Percentiles rank a stretch among this genome's conserved stretches.
phyloP scores from a whole-genome alignment of 2,329 filamentous ascomycete species.

The Colletotrichum eleusines region DNA sequence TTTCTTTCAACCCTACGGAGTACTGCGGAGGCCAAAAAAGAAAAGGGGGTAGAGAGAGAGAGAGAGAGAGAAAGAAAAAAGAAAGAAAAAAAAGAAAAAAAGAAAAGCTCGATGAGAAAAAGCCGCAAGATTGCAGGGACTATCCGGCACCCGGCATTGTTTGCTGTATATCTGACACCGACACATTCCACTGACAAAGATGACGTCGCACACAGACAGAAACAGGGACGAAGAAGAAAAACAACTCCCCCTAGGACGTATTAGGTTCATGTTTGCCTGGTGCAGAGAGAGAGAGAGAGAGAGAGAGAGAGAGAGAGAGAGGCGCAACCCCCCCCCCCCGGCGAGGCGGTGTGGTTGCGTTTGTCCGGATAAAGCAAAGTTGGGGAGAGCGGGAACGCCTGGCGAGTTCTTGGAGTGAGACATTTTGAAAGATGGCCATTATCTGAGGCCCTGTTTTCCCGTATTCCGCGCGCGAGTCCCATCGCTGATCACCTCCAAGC shows the following conservation, averaged over 20 bases:
- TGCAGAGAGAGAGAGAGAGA: too few relatives aligned
- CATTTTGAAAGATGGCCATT: constrained; percentile 17
- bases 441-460: constrained; percentile 1
- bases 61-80: too few relatives aligned
- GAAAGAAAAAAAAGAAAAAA: background rate
- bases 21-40: background rate
- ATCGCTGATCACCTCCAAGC: background rate
- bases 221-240: background rate
- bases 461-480: background rate
- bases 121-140: background rate
- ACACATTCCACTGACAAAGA: background rate
- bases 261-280: constrained; percentile 10
- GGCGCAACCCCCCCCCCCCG: constrained; percentile 10
- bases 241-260: background rate
- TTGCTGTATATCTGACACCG: constrained; percentile 6
- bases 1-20: background rate
- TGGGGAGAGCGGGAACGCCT: background rate
- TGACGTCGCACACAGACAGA: constrained; percentile 14
- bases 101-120: background rate
- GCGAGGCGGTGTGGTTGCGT: constrained; percentile 26
- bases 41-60: too few relatives aligned
- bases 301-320: too few relatives aligned
- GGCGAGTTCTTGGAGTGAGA: background rate
- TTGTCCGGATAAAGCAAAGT: constrained; percentile 17
- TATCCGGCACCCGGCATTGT: background rate